Percentiles rank a stretch among this genome's conserved stretches.
These are phyloP conservation scores for Sistotremastrum niveocremeum DNA, from an alignment of 768 basidiomycete genomes.

Conservation along the genomic window DNA sequence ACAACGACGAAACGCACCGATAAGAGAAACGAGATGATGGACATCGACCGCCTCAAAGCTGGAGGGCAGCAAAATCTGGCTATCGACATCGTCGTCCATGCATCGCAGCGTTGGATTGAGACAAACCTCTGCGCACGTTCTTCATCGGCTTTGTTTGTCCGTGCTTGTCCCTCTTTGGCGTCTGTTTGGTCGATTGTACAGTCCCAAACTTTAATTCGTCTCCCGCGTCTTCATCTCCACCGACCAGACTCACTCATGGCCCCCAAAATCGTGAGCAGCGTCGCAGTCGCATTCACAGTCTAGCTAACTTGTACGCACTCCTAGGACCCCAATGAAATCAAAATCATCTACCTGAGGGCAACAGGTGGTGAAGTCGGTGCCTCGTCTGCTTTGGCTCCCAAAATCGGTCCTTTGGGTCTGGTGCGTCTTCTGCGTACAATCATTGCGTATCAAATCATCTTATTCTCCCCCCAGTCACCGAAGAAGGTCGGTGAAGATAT, in stretches of 20 bases:
- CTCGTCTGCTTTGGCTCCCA: slow-evolving; percentile 94
- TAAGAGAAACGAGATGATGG: slow-evolving; percentile 76
- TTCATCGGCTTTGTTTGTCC: neutral
- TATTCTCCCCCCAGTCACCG: slow-evolving; percentile 55
- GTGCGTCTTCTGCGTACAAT: slow-evolving; percentile 35
- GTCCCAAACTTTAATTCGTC: slow-evolving; percentile 44
- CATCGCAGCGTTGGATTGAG: slow-evolving; percentile 3
- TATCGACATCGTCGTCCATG: slow-evolving; percentile 44
- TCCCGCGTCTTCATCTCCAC: slow-evolving; percentile 13
- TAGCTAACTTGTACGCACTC: neutral
- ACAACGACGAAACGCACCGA: slow-evolving; percentile 40
- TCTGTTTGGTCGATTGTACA: slow-evolving; percentile 30
- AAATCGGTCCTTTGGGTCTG: slow-evolving; percentile 99
- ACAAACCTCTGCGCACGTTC: neutral
- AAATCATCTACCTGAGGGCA: slow-evolving; percentile 97
- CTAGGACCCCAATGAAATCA: slow-evolving; percentile 96
- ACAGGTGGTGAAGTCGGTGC: slow-evolving; percentile 99
- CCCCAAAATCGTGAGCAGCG: slow-evolving; percentile 55
- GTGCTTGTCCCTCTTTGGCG: slow-evolving; percentile 5
- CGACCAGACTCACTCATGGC: slow-evolving; percentile 39
- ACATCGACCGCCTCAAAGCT: slow-evolving; percentile 75
- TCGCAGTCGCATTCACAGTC: slow-evolving; percentile 1
- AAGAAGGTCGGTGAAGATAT: slow-evolving; percentile 99
- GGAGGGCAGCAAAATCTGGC: slow-evolving; percentile 69
- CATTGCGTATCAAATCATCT: neutral